Evolutionary conservation across 352 stramenopile genomes (phyloP).

Genomic region (Globisporangium emineosum): DNA sequence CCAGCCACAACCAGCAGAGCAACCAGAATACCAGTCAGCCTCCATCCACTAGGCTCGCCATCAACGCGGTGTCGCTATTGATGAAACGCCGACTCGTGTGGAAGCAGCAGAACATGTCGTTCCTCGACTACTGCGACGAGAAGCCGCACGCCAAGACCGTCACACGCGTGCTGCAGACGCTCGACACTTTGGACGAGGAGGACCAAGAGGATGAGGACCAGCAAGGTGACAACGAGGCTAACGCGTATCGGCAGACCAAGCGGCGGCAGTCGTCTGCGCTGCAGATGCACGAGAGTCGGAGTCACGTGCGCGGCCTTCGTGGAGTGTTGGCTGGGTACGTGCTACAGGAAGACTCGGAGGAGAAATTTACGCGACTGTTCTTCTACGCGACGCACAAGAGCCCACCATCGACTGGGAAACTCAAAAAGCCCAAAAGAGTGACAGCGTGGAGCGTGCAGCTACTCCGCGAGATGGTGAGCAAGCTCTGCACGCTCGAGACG

Average conservation of each 20-base stretch:
- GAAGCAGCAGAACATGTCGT: slow-evolving; percentile 50
- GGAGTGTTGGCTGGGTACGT: slow-evolving; percentile 56
- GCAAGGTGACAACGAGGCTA: neutral
- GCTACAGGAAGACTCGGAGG: slow-evolving; percentile 50
- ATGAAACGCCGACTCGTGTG: slow-evolving; percentile 42
- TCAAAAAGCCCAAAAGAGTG: slow-evolving; percentile 21
- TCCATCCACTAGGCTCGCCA: slow-evolving; percentile 29
- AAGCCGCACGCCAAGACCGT: slow-evolving; percentile 48
- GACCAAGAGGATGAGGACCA: slow-evolving; percentile 22
- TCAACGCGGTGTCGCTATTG: slow-evolving; percentile 58
- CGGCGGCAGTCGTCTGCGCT: slow-evolving; percentile 10
- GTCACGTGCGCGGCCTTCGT: slow-evolving; percentile 20
- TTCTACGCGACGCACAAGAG: slow-evolving; percentile 42
- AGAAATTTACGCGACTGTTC: slow-evolving; percentile 62
- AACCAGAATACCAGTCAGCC: neutral
- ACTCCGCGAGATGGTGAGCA: slow-evolving; percentile 40
- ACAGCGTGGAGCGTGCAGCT: slow-evolving; percentile 38
- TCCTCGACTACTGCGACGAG: slow-evolving; percentile 61
- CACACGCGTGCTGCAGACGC: slow-evolving; percentile 59
- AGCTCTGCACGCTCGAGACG: slow-evolving; percentile 34
- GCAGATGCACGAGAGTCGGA: slow-evolving; percentile 1
- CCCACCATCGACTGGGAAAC: neutral
- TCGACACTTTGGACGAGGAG: slow-evolving; percentile 37
- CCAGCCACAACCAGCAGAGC: neutral
- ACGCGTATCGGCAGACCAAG: neutral